A percentile compares a stretch with the other conserved stretches of the same genome.
Evolutionary conservation across 2,329 filamentous ascomycete species (phyloP).

Genomic region (Herpotrichia juniperi): DNA sequence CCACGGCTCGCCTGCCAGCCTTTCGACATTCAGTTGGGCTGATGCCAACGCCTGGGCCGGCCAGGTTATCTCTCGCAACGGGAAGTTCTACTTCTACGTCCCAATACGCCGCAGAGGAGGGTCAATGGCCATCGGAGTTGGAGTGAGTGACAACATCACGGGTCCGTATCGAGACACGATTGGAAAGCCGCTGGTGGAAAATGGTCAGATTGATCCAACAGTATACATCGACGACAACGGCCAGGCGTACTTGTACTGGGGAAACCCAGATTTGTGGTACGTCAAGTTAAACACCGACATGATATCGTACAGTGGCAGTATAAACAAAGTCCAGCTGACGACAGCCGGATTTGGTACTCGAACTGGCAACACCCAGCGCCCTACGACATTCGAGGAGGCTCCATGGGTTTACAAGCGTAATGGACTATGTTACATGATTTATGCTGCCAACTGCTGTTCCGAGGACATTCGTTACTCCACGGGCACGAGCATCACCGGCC

Average conservation of each 20-base stretch:
- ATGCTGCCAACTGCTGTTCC: slow-evolving; percentile 22
- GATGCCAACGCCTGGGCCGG: no score
- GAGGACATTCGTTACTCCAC: slow-evolving; percentile 25
- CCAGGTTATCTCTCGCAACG: no score
- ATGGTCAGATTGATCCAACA: slow-evolving; percentile 22
- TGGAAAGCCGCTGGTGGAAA: slow-evolving; percentile 19
- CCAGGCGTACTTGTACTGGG: slow-evolving; percentile 24
- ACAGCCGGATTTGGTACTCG: no score
- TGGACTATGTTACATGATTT: slow-evolving; percentile 20
- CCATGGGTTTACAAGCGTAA: slow-evolving; percentile 23
- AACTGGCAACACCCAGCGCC: no score
- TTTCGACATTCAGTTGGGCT: no score
- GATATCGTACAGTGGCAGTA: slow-evolving; percentile 17
- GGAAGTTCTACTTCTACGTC: slow-evolving; percentile 24
- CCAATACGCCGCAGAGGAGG: slow-evolving; percentile 16
- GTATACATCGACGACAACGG: slow-evolving; percentile 23
- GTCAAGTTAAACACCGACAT: slow-evolving; percentile 20
- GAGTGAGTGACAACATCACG: slow-evolving; percentile 15
- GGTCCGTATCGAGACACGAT: slow-evolving; percentile 21
- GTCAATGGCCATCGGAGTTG: slow-evolving; percentile 21
- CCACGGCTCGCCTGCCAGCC: no score
- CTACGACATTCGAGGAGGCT: no score
- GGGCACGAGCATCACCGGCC: slow-evolving; percentile 18
- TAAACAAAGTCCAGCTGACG: no score
- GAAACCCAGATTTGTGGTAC: slow-evolving; percentile 20